Conservation (phyloP, 2,329 filamentous ascomycete species). For the Colletotrichum horii region DNA sequence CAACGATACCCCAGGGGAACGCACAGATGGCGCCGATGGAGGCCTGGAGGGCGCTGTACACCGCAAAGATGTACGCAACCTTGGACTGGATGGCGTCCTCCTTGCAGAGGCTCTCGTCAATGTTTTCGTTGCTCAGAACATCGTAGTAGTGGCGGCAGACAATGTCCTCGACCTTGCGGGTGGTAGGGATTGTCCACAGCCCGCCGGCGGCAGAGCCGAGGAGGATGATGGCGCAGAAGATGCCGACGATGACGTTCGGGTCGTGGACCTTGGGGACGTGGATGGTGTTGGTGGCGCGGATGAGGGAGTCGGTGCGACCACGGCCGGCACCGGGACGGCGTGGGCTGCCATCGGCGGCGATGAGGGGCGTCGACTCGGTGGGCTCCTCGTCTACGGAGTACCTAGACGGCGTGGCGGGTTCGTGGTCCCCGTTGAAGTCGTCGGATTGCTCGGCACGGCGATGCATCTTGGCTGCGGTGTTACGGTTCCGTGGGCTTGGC, state of each 20-base stretch:
- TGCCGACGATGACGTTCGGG: slow-evolving; percentile 29
- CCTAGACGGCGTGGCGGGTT: not conserved
- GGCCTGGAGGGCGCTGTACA: slow-evolving; percentile 31
- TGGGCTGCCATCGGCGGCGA: not conserved
- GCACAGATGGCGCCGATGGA: slow-evolving; percentile 35
- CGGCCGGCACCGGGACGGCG: not conserved
- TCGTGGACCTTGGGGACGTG: slow-evolving; percentile 28
- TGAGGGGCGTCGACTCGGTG: slow-evolving; percentile 11
- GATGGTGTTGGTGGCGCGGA: not conserved
- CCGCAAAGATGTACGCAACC: slow-evolving; percentile 38
- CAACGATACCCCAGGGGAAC: slow-evolving; percentile 41
- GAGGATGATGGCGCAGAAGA: slow-evolving; percentile 36
- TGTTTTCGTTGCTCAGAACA: slow-evolving; percentile 28
- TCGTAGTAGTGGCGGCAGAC: slow-evolving; percentile 42
- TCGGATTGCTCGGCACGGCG: not conserved
- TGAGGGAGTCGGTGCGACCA: slow-evolving; percentile 3
- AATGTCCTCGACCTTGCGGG: slow-evolving; percentile 42
- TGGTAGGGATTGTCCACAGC: slow-evolving; percentile 35
- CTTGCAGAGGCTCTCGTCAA: slow-evolving; percentile 43
- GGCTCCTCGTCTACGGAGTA: not conserved
- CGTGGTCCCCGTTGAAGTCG: not conserved
- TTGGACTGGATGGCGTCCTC: slow-evolving; percentile 37
- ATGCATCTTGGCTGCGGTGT: slow-evolving; percentile 5
- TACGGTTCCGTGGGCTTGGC: not conserved
- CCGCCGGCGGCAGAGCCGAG: slow-evolving; percentile 30